Evolutionary conservation across 768 basidiomycete species (phyloP), one percentile per base, ranked within the genome.

Genomic region (Botryobasidium botryosum): DNA sequence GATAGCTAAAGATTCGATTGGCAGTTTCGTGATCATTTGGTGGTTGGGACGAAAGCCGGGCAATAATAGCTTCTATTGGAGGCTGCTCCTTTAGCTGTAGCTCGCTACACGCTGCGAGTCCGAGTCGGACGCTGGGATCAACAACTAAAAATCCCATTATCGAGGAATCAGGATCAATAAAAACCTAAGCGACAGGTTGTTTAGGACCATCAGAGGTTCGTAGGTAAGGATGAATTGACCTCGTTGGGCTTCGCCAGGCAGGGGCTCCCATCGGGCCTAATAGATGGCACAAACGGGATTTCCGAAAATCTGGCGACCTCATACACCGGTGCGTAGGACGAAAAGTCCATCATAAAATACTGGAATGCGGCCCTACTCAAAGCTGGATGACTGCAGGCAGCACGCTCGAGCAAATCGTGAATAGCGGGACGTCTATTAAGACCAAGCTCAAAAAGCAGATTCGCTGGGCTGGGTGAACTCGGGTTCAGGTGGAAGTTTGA

Each of bases 301-400:
- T 75, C 62, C 3, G 64, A 60, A 51, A 74, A 82, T 8, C 67
- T 55, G 12, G 62, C 56, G n/a, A 73, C 67, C 35, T 72, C 64
- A 50, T 82, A 81, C 32, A 71, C 62, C 2, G 4, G n/a, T 1
- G 60, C 55, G 54, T 83, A 91, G 45, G 70, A 70, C 1, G 63
- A 66, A n/a, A n/a, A 66, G 53, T 91, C 80, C 41, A 85, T 77
- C 36, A 91, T 61, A 26, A 96, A 68, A 61, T 92, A 97, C 45
- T 76, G 74, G 44, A 96, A 64, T 0, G 88, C 87, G 7, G 63
- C 59, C 4, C 64, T 53, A n/a, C 74, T 73, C 29, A 71, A 58
- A 53, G 68, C 54, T 5, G 61, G 44, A 50, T 80, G 69, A 3
- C 64, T 49, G 23, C 68, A 68, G 3, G 82, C 68, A 35, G 86